phyloP scores from a whole-genome alignment of 148 eudicot genomes.

The Heliosperma pusillum region DNA sequence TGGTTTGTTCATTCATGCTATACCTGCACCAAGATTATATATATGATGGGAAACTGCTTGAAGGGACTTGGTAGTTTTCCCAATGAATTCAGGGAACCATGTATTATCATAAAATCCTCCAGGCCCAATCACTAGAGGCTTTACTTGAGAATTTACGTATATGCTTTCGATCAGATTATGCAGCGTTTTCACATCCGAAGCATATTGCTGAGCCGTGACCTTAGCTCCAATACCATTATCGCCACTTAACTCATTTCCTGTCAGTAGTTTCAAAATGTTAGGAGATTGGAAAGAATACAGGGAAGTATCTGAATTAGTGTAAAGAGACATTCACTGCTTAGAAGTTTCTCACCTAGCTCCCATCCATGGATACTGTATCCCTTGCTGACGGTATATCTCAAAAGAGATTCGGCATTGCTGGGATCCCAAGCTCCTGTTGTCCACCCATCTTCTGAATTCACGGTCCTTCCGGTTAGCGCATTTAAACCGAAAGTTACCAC shows the following conservation, averaged over 20 bases:
- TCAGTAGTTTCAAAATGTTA: conserved; percentile 9
- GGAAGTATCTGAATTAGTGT: background rate
- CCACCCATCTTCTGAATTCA: conserved; percentile 34
- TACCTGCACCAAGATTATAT: conserved; percentile 88
- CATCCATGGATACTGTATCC: conserved; percentile 61
- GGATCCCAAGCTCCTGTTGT: conserved; percentile 65
- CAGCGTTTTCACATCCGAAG: conserved; percentile 45
- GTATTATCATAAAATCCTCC: conserved; percentile 68
- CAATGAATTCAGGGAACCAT: conserved; percentile 54
- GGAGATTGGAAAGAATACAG: background rate
- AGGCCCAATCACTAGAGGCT: conserved; percentile 70
- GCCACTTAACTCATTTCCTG: conserved; percentile 82
- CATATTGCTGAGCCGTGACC: conserved; percentile 52
- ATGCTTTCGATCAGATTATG: conserved; percentile 39
- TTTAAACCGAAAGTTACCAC: conserved; percentile 67
- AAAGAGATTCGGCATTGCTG: conserved; percentile 59
- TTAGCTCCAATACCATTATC: conserved; percentile 55
- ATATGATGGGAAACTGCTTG: conserved; percentile 72
- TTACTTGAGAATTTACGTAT: conserved; percentile 34
- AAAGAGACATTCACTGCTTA: background rate
- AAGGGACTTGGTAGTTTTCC: conserved; percentile 43
- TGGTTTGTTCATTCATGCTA: background rate
- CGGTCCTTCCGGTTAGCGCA: conserved; percentile 52
- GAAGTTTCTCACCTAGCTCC: conserved; percentile 62
- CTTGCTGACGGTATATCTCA: conserved; percentile 49